Base-by-base conservation (phyloP, 257 asterid species). In the Fraxinus americana region DNA sequence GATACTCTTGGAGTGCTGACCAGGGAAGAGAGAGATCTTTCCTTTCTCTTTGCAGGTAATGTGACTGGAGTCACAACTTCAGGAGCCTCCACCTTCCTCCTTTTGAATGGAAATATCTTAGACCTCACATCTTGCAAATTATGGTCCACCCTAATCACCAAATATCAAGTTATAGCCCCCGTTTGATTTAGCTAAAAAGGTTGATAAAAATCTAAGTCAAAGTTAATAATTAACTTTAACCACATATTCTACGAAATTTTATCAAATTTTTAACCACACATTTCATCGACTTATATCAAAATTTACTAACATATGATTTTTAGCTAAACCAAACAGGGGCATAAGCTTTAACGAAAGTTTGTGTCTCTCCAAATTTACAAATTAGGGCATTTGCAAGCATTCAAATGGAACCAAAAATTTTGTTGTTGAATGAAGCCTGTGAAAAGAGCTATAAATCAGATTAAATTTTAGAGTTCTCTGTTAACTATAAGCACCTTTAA, bases 1-100 rank as follows among this genome's bases (percentile, higher is more conserved):
- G 94, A 84, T 75, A 84, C 86, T 81, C 83, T 74, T 29, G 97
- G 92, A 30, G 91, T 84, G 84, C 89, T 88, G 74, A 86, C 94
- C 83, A 90, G 76, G 57, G 94, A 85, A 48, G 94, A 89, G 75
- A 88, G 88, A 25, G 92, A 87, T 80, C 89, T 84, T 81, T 91
- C 91, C 82, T 89, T 90, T 80, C 97, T 84, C 87, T 86, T 90
- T 48, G 86, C 83, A 78, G 90, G 91, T 72, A 83, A 81, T 23
- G 77, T 12, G 61, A 85, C 76, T 41, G 89, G 86, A 71, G 79
- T 72, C 73, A 78, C 83, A 67, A 82, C 79, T 80, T 88, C 88
- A 73, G 88, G 83, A 59, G 86, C 77, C 67, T 81, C 80, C 81
- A 77, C 84, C 74, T 82, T 84, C 75, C 57, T 82, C 79, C 88